Conservation (phyloP, 169 alveolate genomes). For the Sarcocystis neurona region DNA sequence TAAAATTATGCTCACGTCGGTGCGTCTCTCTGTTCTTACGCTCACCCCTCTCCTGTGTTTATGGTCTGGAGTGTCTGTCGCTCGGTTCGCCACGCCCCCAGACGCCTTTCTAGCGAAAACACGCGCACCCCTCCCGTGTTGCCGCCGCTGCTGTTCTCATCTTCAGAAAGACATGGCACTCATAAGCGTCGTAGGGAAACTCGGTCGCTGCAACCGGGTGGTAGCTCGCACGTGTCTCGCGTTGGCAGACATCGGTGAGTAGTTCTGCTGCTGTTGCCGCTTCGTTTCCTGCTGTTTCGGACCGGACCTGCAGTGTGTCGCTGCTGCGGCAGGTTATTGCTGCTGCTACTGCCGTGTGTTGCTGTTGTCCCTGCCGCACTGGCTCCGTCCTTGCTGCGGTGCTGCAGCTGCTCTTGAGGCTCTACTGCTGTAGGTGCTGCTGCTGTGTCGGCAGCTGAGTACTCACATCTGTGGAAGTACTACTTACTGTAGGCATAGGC, state of each 20-base stretch:
- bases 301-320: background rate
- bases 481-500: no score
- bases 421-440: no score
- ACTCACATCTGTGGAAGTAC: no score
- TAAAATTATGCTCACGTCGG: no score
- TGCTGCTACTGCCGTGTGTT: background rate
- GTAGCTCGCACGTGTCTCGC: conserved; percentile 1
- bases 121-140: no score
- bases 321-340: background rate
- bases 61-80: no score
- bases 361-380: background rate
- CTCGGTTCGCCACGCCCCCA: no score
- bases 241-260: background rate
- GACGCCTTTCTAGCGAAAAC: no score
- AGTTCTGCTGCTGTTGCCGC: background rate
- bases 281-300: background rate
- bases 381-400: background rate
- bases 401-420: no score
- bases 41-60: no score
- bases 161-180: conserved; percentile 29
- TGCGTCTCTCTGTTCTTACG: no score
- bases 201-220: background rate
- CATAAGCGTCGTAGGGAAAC: background rate
- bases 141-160: background rate
- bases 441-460: no score